These are phyloP conservation scores for Ophiosphaerella narmari DNA, from an alignment of 2,329 filamentous ascomycete genomes.

Conservation along the genomic window DNA sequence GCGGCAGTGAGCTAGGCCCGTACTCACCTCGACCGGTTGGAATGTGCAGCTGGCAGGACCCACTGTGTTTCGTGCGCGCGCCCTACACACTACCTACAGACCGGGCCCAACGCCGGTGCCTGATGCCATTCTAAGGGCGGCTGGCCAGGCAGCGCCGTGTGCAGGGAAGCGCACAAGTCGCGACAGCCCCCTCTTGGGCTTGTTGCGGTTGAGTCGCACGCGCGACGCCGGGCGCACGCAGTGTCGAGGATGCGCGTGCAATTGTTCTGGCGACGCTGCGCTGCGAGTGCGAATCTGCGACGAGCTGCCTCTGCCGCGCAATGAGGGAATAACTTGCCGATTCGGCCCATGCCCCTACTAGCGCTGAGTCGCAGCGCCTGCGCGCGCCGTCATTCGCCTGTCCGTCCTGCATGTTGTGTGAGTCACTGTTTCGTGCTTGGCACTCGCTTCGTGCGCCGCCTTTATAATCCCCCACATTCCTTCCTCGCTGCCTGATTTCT, in stretches of 20 bases:
- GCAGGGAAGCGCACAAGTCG: too few species aligned
- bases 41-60: slow-evolving; percentile 25
- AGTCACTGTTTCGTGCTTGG: slow-evolving; percentile 22
- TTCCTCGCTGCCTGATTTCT: slow-evolving; percentile 37
- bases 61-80: slow-evolving; percentile 29
- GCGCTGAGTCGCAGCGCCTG: slow-evolving; percentile 17
- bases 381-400: slow-evolving; percentile 11
- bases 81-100: slow-evolving; percentile 23
- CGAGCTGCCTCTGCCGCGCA: too few species aligned
- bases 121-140: not conserved
- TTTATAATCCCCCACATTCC: slow-evolving; percentile 30
- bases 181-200: too few species aligned
- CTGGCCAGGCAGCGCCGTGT: not conserved
- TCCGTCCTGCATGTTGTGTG: slow-evolving; percentile 21
- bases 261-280: too few species aligned
- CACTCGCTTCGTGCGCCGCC: slow-evolving; percentile 24
- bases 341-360: slow-evolving; percentile 7
- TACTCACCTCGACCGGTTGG: slow-evolving; percentile 32
- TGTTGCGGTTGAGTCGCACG: not conserved
- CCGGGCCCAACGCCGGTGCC: slow-evolving; percentile 18
- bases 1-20: slow-evolving; percentile 28
- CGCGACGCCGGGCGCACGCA: not conserved
- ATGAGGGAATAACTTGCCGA: slow-evolving; percentile 1
- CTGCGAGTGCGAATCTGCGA: too few species aligned
- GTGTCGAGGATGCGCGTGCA: not conserved